These are phyloP conservation scores for Hysterangium stoloniferum DNA, from an alignment of 768 basidiomycete species.

Conservation along the genomic window DNA sequence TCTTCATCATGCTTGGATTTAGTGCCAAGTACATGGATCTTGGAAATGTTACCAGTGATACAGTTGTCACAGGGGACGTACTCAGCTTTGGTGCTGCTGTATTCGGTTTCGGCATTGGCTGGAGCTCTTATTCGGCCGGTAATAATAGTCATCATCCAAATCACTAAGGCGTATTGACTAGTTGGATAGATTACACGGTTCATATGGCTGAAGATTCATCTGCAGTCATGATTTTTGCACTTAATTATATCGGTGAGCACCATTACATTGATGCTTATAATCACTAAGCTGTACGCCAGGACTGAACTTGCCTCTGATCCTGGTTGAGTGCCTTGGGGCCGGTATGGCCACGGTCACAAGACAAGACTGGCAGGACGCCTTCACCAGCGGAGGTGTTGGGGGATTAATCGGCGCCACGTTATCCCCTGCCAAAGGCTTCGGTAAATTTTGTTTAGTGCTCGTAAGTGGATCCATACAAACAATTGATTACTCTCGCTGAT, in stretches of 20 bases:
- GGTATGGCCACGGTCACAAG: conserved; percentile 29
- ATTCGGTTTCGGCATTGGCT: conserved; percentile 32
- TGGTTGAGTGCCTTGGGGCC: conserved; percentile 41
- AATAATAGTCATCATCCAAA: neutral
- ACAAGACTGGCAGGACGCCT: conserved; percentile 30
- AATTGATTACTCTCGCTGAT: neutral
- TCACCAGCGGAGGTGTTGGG: conserved; percentile 32
- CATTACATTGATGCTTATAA: no score
- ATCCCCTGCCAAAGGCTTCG: conserved; percentile 31
- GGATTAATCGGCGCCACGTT: conserved; percentile 37
- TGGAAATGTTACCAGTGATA: conserved; percentile 17
- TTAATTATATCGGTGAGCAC: no score
- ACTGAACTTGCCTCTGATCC: conserved; percentile 23
- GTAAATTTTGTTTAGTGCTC: conserved; percentile 38
- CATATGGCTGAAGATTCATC: conserved; percentile 30
- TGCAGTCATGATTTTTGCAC: conserved; percentile 29
- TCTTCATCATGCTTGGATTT: conserved; percentile 28
- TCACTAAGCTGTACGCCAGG: no score
- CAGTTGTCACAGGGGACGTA: conserved; percentile 26
- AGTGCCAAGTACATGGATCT: conserved; percentile 22
- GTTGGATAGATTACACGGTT: conserved; percentile 30
- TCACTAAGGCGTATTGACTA: neutral
- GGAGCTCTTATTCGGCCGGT: conserved; percentile 30
- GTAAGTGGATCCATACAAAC: conserved; percentile 17
- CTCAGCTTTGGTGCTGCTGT: conserved; percentile 30